Percentiles rank a stretch among this genome's conserved stretches.
These are phyloP conservation scores for Aspergillus sp. DNA, from an alignment of 2,329 filamentous ascomycete species.

Conservation along the genomic window DNA sequence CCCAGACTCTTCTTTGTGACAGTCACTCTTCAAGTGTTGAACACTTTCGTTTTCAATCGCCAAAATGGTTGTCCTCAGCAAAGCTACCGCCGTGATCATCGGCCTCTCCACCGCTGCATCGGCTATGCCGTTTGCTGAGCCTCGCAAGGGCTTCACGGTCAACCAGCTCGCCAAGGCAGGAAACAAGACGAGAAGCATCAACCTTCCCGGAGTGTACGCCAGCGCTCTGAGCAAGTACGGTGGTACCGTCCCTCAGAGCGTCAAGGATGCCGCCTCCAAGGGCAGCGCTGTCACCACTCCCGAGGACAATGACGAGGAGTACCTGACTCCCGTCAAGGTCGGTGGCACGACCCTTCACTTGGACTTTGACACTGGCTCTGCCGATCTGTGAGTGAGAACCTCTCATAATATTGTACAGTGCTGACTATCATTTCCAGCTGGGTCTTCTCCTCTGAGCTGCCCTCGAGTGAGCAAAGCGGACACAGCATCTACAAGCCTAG, in stretches of 20 bases:
- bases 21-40: background rate
- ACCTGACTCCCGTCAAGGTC: slow-evolving; percentile 58
- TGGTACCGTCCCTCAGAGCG: slow-evolving; percentile 20
- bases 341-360: slow-evolving; percentile 60
- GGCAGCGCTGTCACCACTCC: slow-evolving; percentile 40
- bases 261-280: slow-evolving; percentile 27
- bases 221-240: slow-evolving; percentile 26
- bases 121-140: slow-evolving; percentile 21
- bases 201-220: slow-evolving; percentile 25
- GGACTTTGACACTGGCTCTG: slow-evolving; percentile 67
- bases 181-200: slow-evolving; percentile 16
- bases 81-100: slow-evolving; percentile 19
- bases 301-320: slow-evolving; percentile 51
- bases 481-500: slow-evolving; percentile 57
- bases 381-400: slow-evolving; percentile 58
- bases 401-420: no score
- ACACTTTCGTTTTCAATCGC: slow-evolving; percentile 1
- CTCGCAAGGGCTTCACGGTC: slow-evolving; percentile 26
- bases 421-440: slow-evolving; percentile 43
- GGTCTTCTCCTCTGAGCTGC: slow-evolving; percentile 60
- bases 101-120: slow-evolving; percentile 23
- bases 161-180: slow-evolving; percentile 21
- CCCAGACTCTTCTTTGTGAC: background rate
- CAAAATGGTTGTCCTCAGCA: slow-evolving; percentile 32
- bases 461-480: slow-evolving; percentile 45